These are phyloP conservation scores for Podospora comata DNA, from an alignment of 495 filamentous ascomycete species.

Conservation along the genomic window DNA sequence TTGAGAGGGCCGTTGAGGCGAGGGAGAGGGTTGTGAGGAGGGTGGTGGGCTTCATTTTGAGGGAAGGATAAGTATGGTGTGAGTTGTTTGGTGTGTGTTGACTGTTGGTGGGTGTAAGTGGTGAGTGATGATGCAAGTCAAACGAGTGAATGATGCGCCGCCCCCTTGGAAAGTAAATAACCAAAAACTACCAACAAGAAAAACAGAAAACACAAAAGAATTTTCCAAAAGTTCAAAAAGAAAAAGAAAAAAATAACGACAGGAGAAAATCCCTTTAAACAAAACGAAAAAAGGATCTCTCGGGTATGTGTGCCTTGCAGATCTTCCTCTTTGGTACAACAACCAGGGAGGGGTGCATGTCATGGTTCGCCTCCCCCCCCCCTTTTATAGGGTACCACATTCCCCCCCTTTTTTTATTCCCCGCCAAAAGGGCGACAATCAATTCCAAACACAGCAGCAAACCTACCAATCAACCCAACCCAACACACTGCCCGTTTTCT, in stretches of 20 bases:
- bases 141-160: background rate
- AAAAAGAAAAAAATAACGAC: background rate
- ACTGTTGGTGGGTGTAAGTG: background rate
- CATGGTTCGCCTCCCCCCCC: background rate
- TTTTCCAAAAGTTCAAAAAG: background rate
- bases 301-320: background rate
- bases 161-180: background rate
- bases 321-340: background rate
- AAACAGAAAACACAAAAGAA: background rate
- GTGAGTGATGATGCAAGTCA: background rate
- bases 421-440: background rate
- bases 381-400: background rate
- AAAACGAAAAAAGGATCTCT: background rate
- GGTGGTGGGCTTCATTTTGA: slow-evolving; percentile 17
- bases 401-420: background rate
- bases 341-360: background rate
- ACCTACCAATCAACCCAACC: background rate
- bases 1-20: background rate
- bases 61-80: background rate
- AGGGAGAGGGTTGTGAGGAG: slow-evolving; percentile 13
- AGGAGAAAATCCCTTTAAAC: background rate
- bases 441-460: background rate
- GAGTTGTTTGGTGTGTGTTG: background rate
- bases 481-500: background rate
- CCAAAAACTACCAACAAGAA: background rate